Conservation (phyloP, 2,329 filamentous ascomycete species). For the Gyromitra esculenta region DNA sequence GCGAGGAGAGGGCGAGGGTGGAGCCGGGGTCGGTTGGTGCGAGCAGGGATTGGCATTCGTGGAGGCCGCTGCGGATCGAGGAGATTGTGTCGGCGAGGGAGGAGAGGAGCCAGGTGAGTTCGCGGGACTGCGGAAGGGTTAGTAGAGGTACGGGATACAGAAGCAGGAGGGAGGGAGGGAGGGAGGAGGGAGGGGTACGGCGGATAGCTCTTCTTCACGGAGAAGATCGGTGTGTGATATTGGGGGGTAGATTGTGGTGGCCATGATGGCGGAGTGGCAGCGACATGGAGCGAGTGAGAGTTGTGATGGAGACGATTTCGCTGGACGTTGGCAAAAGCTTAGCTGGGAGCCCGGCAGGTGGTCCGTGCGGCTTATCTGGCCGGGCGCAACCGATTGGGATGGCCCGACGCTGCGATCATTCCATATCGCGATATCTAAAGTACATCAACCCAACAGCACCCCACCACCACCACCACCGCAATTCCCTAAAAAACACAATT, state of each 20-base stretch:
- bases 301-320: slow-evolving; percentile 4
- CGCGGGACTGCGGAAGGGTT: slow-evolving; percentile 59
- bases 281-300: slow-evolving; percentile 17
- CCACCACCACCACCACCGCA: not conserved
- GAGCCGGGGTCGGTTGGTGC: slow-evolving; percentile 84
- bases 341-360: not conserved
- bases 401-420: not conserved
- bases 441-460: not conserved
- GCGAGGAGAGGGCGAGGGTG: slow-evolving; percentile 87
- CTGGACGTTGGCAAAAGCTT: not conserved
- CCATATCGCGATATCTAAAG: not conserved
- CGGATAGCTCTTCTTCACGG: slow-evolving; percentile 47
- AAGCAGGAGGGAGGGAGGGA: not conserved
- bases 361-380: slow-evolving; percentile 22
- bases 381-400: not conserved
- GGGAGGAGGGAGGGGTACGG: slow-evolving; percentile 36
- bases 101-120: slow-evolving; percentile 72
- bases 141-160: not conserved
- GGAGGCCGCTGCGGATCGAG: slow-evolving; percentile 75
- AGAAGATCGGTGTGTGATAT: slow-evolving; percentile 28
- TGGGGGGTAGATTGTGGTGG: slow-evolving; percentile 45
- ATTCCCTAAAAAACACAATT: not conserved
- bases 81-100: slow-evolving; percentile 71
- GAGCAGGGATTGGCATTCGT: slow-evolving; percentile 88
- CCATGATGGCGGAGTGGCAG: slow-evolving; percentile 25